These are phyloP conservation scores for Orychophragmus violaceus DNA, from an alignment of 345 rosid species.

Conservation along the genomic window DNA sequence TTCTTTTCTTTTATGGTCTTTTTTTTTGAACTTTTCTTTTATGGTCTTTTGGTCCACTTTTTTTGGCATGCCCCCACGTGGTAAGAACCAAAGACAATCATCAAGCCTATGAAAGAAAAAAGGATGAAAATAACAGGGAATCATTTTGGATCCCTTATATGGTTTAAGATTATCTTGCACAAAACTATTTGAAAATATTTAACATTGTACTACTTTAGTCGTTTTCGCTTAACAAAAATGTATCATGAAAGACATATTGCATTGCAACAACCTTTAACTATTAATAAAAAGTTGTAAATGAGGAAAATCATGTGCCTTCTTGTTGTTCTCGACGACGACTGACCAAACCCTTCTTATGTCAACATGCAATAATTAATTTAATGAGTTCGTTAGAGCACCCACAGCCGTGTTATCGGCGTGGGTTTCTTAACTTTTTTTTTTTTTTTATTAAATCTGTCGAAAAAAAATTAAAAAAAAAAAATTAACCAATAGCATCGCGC, in stretches of 20 bases:
- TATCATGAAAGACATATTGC: constrained; percentile 3
- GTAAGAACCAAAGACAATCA: constrained; percentile 26
- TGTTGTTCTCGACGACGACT: background rate
- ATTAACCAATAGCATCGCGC: no score
- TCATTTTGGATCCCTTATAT: constrained; percentile 7
- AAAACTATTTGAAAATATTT: background rate
- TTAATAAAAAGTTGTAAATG: background rate
- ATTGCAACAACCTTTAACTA: constrained; percentile 2
- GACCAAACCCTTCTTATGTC: constrained; percentile 2
- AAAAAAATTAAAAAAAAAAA: no score
- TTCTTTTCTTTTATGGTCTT: background rate
- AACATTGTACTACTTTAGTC: background rate
- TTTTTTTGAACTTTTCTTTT: constrained; percentile 2
- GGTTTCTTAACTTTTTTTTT: no score
- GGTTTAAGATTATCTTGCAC: background rate
- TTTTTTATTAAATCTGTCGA: no score
- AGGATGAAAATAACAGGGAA: constrained; percentile 1
- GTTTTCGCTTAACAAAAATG: background rate
- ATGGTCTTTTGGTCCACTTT: constrained; percentile 36
- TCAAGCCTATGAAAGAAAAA: constrained; percentile 20
- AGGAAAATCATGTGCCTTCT: constrained; percentile 10
- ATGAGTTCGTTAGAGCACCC: no score
- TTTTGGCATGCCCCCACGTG: constrained; percentile 32
- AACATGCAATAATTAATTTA: background rate
- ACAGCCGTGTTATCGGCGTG: no score